These are phyloP conservation scores for Miscanthus lutarioriparius DNA, from an alignment of 176 grass and related monocot genomes.

Conservation along the genomic window DNA sequence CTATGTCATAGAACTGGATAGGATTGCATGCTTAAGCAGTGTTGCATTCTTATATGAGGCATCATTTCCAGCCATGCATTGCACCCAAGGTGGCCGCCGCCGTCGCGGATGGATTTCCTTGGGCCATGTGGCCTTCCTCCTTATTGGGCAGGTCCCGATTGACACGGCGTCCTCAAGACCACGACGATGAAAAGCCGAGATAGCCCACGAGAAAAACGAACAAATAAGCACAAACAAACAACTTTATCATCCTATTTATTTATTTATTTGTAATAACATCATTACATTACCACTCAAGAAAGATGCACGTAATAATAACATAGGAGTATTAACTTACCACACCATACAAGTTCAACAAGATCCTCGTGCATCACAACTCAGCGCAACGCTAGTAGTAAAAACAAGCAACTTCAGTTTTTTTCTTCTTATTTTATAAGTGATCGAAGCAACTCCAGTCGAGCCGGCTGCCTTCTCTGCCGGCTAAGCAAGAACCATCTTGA, in stretches of 20 bases:
- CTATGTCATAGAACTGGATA: not conserved
- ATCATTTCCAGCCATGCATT: too few relatives aligned
- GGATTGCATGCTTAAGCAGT: not conserved
- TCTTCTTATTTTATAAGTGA: too few relatives aligned
- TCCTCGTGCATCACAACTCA: not conserved
- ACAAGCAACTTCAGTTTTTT: not conserved
- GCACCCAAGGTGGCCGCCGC: too few relatives aligned
- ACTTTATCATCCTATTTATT: not conserved
- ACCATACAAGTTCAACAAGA: not conserved
- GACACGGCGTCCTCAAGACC: too few relatives aligned
- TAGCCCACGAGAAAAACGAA: not conserved
- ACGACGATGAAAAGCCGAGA: too few relatives aligned
- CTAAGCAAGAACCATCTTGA: not conserved
- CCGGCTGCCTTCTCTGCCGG: too few relatives aligned
- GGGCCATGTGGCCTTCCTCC: too few relatives aligned
- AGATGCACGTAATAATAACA: not conserved
- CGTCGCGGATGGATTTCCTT: too few relatives aligned
- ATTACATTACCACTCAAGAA: not conserved
- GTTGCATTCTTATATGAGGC: too few relatives aligned
- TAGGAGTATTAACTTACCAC: not conserved
- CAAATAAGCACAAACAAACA: constrained; percentile 7
- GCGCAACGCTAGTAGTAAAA: not conserved
- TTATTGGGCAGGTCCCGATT: too few relatives aligned
- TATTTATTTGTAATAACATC: not conserved
- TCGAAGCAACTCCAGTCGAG: not conserved